These are phyloP conservation scores for Globisporangium middletonii DNA, from an alignment of 352 stramenopile genomes.

Conservation along the genomic window DNA sequence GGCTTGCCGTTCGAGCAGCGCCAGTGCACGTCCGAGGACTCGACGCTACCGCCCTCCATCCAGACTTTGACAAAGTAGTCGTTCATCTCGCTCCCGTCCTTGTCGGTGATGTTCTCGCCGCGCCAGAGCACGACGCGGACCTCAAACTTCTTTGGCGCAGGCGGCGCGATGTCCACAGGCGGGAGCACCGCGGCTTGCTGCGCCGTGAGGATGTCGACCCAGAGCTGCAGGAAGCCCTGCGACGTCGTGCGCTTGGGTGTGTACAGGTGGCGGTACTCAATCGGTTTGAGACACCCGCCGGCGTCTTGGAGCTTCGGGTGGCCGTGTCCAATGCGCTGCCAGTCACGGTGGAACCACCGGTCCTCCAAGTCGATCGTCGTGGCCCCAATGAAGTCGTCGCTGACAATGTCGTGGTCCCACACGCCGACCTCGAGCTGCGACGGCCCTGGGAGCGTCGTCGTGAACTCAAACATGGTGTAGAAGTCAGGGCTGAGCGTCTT, in stretches of 20 bases:
- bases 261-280: conserved; percentile 87
- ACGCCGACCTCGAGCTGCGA: conserved; percentile 77
- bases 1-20: conserved; percentile 86
- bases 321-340: conserved; percentile 51
- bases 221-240: conserved; percentile 72
- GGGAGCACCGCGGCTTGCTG: conserved; percentile 59
- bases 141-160: conserved; percentile 69
- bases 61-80: conserved; percentile 91
- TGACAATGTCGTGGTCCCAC: conserved; percentile 73
- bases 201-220: conserved; percentile 88
- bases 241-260: conserved; percentile 58
- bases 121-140: conserved; percentile 89
- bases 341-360: conserved; percentile 88
- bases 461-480: conserved; percentile 56
- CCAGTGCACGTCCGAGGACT: conserved; percentile 90
- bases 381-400: conserved; percentile 86
- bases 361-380: conserved; percentile 92
- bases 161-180: conserved; percentile 61
- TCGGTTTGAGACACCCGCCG: conserved; percentile 57
- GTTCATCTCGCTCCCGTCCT: conserved; percentile 75
- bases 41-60: conserved; percentile 64
- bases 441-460: conserved; percentile 62
- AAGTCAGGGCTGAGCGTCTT: conserved; percentile 83
- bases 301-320: conserved; percentile 17
- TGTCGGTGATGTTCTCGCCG: conserved; percentile 74